Evolutionary conservation across 345 rosid genomes (phyloP).

Genomic region (Adansonia digitata): DNA sequence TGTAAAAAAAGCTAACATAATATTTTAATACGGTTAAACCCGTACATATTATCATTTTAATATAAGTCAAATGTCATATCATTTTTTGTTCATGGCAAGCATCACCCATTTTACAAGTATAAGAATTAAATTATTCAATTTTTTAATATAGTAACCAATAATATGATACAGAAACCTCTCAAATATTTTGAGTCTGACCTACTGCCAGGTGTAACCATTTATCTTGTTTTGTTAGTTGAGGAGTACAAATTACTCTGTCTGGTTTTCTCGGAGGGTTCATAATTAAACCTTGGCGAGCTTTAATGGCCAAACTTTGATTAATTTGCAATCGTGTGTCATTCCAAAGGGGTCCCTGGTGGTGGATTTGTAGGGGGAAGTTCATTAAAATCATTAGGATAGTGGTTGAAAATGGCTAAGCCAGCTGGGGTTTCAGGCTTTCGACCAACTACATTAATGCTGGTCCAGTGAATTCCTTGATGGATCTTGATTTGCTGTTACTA

Average conservation of each 20-base stretch:
- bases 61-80: no score
- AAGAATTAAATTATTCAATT: no score
- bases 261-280: slow-evolving; percentile 37
- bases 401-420: slow-evolving; percentile 44
- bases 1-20: no score
- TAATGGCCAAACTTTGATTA: slow-evolving; percentile 48
- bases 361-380: slow-evolving; percentile 36
- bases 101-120: no score
- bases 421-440: slow-evolving; percentile 41
- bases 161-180: no score
- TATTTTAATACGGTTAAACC: no score
- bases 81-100: no score
- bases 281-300: slow-evolving; percentile 37
- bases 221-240: slow-evolving; percentile 56
- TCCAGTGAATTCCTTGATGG: slow-evolving; percentile 64
- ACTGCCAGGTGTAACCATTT: slow-evolving; percentile 22
- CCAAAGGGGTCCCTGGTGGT: slow-evolving; percentile 45
- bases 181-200: no score
- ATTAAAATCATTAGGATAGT: slow-evolving; percentile 50
- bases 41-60: no score
- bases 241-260: slow-evolving; percentile 44
- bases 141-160: no score
- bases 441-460: slow-evolving; percentile 44
- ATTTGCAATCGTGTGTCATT: slow-evolving; percentile 26
- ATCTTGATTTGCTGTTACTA: slow-evolving; percentile 49